phyloP scores from a whole-genome alignment of 2,329 filamentous ascomycete genomes.

The Colletotrichum graminicola region DNA sequence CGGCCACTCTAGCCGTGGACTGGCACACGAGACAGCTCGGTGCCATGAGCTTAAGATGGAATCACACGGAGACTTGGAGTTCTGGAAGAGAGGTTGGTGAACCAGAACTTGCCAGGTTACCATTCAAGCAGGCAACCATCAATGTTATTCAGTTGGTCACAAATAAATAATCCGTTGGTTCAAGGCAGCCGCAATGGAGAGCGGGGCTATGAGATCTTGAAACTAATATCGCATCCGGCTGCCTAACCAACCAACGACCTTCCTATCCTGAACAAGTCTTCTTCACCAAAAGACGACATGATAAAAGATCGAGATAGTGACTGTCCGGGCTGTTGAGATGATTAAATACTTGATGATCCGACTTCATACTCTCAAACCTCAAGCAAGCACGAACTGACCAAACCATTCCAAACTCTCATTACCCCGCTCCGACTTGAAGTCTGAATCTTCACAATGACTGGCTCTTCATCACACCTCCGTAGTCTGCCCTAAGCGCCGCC shows the following conservation, averaged over 20 bases:
- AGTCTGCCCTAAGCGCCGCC: slow-evolving; percentile 8
- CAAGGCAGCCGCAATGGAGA: background rate
- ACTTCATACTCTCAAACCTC: background rate
- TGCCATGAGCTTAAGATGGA: too few species aligned
- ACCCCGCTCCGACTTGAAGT: background rate
- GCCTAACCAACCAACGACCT: background rate
- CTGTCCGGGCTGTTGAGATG: background rate
- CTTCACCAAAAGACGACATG: background rate
- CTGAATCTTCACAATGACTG: background rate
- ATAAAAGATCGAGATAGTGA: too few species aligned
- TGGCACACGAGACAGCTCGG: too few species aligned
- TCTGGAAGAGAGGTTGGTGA: too few species aligned
- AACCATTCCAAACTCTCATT: background rate
- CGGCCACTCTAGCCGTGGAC: too few species aligned
- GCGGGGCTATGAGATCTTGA: background rate
- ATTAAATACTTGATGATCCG: background rate
- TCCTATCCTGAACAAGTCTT: background rate
- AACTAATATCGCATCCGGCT: background rate
- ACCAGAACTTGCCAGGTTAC: background rate
- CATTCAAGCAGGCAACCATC: background rate
- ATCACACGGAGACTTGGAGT: too few species aligned
- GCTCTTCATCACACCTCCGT: background rate
- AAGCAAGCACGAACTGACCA: background rate
- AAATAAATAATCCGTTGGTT: background rate
- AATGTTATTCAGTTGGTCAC: background rate